A percentile compares a stretch with the other conserved stretches of the same genome.
Conservation (phyloP, 1,284 basidiomycete species). For the Thelephora terrestris region DNA sequence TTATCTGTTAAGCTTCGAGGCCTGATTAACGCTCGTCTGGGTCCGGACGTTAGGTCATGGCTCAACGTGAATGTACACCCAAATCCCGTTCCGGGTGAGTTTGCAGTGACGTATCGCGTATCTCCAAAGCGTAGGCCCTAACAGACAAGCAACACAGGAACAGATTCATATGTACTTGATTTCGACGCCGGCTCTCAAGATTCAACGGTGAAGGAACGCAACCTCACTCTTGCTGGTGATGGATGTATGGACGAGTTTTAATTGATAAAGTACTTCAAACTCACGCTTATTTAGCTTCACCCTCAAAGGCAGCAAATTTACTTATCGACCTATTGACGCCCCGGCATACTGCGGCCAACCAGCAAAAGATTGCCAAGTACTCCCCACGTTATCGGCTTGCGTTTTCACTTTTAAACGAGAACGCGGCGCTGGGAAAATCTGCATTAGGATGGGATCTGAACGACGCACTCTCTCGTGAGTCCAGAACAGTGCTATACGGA, state of each 20-base stretch:
- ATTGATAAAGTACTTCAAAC: neutral
- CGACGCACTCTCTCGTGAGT: conserved; percentile 52
- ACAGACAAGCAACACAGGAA: neutral
- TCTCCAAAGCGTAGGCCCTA: no score
- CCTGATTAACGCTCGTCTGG: neutral
- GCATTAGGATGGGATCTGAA: conserved; percentile 67
- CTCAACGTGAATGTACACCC: neutral
- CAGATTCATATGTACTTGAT: neutral
- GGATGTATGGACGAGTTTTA: neutral
- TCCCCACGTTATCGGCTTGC: conserved; percentile 70
- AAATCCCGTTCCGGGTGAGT: no score
- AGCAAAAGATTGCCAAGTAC: conserved; percentile 60
- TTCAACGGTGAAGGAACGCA: neutral
- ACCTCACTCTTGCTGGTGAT: neutral
- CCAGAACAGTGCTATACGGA: neutral
- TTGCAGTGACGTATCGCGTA: no score
- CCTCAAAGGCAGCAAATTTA: conserved; percentile 25
- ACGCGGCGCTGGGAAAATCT: conserved; percentile 56
- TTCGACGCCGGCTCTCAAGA: neutral
- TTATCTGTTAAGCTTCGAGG: conserved; percentile 11
- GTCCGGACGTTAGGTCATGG: neutral
- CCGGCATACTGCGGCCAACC: conserved; percentile 28
- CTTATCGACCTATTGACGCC: conserved; percentile 42
- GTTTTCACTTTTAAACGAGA: conserved; percentile 83
- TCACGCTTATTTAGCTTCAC: neutral